A percentile compares a stretch with the other conserved stretches of the same genome.
These are phyloP conservation scores for Penicillium sp. DNA, from an alignment of 2,329 filamentous ascomycete species.

Conservation along the genomic window DNA sequence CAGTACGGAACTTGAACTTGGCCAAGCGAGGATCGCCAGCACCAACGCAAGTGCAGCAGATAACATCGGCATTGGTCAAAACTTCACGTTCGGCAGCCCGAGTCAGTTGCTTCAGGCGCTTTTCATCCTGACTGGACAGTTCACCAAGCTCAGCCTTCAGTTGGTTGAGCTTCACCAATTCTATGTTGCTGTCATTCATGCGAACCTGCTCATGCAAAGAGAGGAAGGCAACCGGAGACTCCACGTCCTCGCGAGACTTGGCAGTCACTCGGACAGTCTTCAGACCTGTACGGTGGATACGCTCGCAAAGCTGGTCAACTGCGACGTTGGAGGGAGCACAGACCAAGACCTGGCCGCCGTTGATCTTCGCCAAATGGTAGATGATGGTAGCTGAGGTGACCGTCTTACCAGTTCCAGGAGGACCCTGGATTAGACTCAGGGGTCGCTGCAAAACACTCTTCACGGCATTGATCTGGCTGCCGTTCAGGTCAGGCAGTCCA, in stretches of 20 bases:
- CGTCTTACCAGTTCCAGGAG: slow-evolving; percentile 96
- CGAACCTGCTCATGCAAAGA: slow-evolving; percentile 96
- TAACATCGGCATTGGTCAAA: slow-evolving; percentile 90
- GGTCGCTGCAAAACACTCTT: slow-evolving; percentile 93
- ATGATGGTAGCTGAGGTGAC: slow-evolving; percentile 99
- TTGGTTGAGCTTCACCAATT: slow-evolving; percentile 87
- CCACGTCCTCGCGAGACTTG: slow-evolving; percentile 97
- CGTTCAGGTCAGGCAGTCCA: slow-evolving; percentile 89
- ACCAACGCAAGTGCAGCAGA: slow-evolving; percentile 98
- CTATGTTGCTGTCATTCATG: slow-evolving; percentile 94
- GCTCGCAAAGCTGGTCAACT: slow-evolving; percentile 96
- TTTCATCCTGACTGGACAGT: slow-evolving; percentile 92
- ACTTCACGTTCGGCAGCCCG: slow-evolving; percentile 94
- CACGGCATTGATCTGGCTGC: slow-evolving; percentile 93
- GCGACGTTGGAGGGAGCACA: slow-evolving; percentile 98
- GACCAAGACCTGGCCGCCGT: slow-evolving; percentile 89
- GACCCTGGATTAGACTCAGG: slow-evolving; percentile 92
- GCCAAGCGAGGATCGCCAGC: slow-evolving; percentile 92
- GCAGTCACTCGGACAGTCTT: slow-evolving; percentile 98
- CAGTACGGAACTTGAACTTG: slow-evolving; percentile 98
- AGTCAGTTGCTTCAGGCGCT: slow-evolving; percentile 96
- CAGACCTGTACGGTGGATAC: slow-evolving; percentile 88
- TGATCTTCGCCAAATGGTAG: slow-evolving; percentile 94
- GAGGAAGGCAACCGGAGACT: slow-evolving; percentile 95
- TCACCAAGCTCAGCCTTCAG: slow-evolving; percentile 91